phyloP scores from a whole-genome alignment of 2,329 filamentous ascomycete species.

The Colletotrichum lini region DNA sequence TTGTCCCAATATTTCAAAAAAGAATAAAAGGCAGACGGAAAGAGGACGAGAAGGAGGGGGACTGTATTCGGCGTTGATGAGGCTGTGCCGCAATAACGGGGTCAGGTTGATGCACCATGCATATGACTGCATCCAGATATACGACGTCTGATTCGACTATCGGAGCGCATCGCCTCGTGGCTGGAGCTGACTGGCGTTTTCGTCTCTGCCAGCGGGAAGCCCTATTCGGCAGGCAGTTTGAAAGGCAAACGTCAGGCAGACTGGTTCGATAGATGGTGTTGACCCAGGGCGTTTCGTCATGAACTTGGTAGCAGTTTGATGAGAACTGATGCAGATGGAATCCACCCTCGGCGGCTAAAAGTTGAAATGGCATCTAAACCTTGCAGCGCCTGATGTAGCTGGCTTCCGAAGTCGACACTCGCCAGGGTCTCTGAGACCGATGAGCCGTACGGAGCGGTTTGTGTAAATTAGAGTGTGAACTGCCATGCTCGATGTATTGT shows the following conservation, averaged over 20 bases:
- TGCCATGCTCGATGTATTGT: neutral
- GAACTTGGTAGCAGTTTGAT: too few relatives aligned
- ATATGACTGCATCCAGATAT: neutral
- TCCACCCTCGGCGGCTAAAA: too few relatives aligned
- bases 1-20: neutral
- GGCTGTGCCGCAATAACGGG: neutral
- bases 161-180: neutral
- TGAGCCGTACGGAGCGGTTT: too few relatives aligned
- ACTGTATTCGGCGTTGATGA: neutral
- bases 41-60: neutral
- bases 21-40: too few relatives aligned
- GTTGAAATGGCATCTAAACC: too few relatives aligned
- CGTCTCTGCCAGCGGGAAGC: neutral
- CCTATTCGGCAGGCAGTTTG: neutral
- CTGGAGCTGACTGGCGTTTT: neutral
- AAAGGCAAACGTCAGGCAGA: neutral
- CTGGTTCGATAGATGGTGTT: neutral
- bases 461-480: neutral
- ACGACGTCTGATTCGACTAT: neutral
- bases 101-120: neutral
- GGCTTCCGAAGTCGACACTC: too few relatives aligned
- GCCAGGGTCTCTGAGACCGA: too few relatives aligned
- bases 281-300: too few relatives aligned
- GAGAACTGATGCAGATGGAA: too few relatives aligned
- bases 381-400: too few relatives aligned